phyloP scores from a whole-genome alignment of 768 basidiomycete species.

The Rhodotorula taiwanensis region DNA sequence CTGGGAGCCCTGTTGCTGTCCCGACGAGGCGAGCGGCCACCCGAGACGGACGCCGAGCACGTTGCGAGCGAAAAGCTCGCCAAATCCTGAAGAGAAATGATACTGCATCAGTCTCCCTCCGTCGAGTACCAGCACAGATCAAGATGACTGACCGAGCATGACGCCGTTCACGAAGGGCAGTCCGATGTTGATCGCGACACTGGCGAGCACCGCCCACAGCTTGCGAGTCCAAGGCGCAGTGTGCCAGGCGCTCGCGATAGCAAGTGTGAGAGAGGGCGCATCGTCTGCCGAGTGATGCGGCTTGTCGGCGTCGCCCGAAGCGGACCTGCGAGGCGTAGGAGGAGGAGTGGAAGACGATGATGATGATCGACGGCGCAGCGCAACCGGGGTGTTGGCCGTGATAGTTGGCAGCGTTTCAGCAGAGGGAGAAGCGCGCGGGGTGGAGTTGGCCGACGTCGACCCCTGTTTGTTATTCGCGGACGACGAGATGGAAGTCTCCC shows the following conservation, averaged over 20 bases:
- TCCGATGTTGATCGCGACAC: slow-evolving; percentile 65
- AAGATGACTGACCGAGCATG: slow-evolving; percentile 62
- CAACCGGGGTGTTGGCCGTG: not conserved
- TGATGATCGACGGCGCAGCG: not conserved
- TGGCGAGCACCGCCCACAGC: slow-evolving; percentile 35
- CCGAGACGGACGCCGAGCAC: slow-evolving; percentile 44
- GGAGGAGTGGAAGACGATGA: not conserved
- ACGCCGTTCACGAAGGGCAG: slow-evolving; percentile 89
- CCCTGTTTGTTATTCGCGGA: too few relatives aligned
- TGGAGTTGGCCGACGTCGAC: slow-evolving; percentile 7
- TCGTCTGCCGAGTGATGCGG: slow-evolving; percentile 16
- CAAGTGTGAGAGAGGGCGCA: slow-evolving; percentile 36
- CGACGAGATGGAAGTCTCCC: too few relatives aligned
- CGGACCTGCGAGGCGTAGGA: slow-evolving; percentile 1
- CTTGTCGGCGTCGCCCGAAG: not conserved
- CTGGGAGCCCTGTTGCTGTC: not conserved
- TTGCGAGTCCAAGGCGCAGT: slow-evolving; percentile 29
- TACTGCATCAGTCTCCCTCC: too few relatives aligned
- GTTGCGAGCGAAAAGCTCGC: slow-evolving; percentile 68
- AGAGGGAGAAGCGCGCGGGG: slow-evolving; percentile 3
- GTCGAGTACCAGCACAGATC: too few relatives aligned
- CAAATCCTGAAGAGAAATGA: slow-evolving; percentile 61
- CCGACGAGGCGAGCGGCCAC: slow-evolving; percentile 24
- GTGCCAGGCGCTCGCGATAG: slow-evolving; percentile 34
- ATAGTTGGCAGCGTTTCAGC: not conserved